These are phyloP conservation scores for Pinus taeda DNA, from an alignment of 75 land plant genomes.

Conservation along the genomic window DNA sequence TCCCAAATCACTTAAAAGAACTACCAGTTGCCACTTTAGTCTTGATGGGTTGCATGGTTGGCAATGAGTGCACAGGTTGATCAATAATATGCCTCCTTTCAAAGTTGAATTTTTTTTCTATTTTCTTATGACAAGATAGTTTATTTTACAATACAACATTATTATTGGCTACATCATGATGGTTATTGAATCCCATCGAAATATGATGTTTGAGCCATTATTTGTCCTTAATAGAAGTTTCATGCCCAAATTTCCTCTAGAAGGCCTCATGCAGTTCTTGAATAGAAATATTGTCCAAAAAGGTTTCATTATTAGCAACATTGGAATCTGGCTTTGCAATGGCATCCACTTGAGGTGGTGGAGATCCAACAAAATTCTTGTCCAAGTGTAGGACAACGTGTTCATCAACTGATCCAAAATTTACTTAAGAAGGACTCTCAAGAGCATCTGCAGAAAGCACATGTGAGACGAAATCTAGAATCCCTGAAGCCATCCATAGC, in stretches of 20 bases:
- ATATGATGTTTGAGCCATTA: conserved; percentile 92
- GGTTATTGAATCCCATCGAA: background rate
- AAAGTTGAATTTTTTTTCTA: background rate
- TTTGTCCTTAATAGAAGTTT: conserved; percentile 94
- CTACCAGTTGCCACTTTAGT: too few relatives aligned
- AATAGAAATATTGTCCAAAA: conserved; percentile 59
- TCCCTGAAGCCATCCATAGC: conserved; percentile 31
- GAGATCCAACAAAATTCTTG: conserved; percentile 2
- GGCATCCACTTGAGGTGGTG: too few relatives aligned
- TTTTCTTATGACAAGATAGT: background rate
- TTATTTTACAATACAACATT: background rate
- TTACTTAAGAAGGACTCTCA: conserved; percentile 7
- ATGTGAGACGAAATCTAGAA: background rate
- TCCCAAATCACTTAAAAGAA: too few relatives aligned
- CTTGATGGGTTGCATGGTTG: too few relatives aligned
- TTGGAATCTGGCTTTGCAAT: conserved; percentile 21
- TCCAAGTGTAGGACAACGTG: conserved; percentile 1
- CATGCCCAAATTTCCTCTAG: conserved; percentile 76
- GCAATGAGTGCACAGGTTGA: too few relatives aligned
- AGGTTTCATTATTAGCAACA: conserved; percentile 22
- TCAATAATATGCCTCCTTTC: background rate
- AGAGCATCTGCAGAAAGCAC: background rate
- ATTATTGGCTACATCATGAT: conserved; percentile 36
- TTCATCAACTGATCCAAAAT: conserved; percentile 8
- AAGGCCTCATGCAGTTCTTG: conserved; percentile 23